A percentile compares a stretch with the other conserved stretches of the same genome.
Evolutionary conservation across 768 basidiomycete species (phyloP).

Genomic region (Chalciporus piperatus): DNA sequence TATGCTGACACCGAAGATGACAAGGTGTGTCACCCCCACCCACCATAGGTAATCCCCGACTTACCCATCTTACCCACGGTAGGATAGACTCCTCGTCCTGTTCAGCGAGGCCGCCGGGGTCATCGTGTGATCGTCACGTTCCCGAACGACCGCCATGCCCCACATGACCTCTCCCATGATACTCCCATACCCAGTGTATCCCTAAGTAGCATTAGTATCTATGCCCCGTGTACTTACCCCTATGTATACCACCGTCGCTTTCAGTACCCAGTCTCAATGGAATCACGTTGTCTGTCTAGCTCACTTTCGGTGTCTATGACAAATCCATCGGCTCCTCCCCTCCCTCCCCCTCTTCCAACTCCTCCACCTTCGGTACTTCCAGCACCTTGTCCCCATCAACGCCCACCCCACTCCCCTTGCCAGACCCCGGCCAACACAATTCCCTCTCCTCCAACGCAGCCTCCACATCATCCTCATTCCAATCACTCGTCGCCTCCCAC

Average conservation of each 20-base stretch:
- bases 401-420: slow-evolving; percentile 3
- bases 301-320: slow-evolving; percentile 16
- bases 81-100: slow-evolving; percentile 29
- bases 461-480: slow-evolving; percentile 87
- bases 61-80: slow-evolving; percentile 1
- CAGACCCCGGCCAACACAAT: slow-evolving; percentile 56
- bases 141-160: background rate
- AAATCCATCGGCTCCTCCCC: slow-evolving; percentile 42
- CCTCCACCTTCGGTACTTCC: background rate
- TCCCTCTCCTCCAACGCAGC: slow-evolving; percentile 68
- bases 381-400: background rate
- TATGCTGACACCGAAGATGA: slow-evolving; percentile 63
- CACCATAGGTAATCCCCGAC: background rate
- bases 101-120: slow-evolving; percentile 29
- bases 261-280: background rate
- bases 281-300: background rate
- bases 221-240: background rate
- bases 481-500: slow-evolving; percentile 87
- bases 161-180: background rate
- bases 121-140: slow-evolving; percentile 24
- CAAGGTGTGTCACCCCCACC: slow-evolving; percentile 40
- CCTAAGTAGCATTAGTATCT: slow-evolving; percentile 19
- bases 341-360: slow-evolving; percentile 36
- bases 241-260: background rate
- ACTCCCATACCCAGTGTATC: background rate